Evolutionary conservation across 352 stramenopile species (phyloP).

Genomic region (Pythium dissotocum): DNA sequence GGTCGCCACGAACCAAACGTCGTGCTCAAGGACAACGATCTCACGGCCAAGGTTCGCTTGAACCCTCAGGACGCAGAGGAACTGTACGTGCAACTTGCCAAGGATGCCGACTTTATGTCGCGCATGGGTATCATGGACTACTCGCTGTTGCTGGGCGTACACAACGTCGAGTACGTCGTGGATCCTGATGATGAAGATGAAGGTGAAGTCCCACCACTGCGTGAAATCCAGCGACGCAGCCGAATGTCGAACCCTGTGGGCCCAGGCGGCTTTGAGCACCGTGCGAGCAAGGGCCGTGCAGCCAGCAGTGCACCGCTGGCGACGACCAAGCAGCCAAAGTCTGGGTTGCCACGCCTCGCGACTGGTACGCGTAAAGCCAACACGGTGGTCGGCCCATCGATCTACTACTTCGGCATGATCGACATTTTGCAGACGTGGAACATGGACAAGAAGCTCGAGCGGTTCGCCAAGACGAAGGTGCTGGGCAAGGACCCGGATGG

Average conservation of each 20-base stretch:
- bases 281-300: constrained; percentile 23
- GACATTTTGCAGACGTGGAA: constrained; percentile 90
- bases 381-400: constrained; percentile 83
- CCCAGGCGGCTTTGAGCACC: constrained; percentile 29
- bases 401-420: constrained; percentile 90
- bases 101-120: constrained; percentile 86
- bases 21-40: constrained; percentile 88
- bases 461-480: constrained; percentile 86
- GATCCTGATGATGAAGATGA: constrained; percentile 58
- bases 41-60: constrained; percentile 81
- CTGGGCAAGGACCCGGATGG: constrained; percentile 77
- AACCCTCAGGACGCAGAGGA: constrained; percentile 75
- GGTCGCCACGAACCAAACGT: constrained; percentile 85
- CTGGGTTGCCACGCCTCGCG: constrained; percentile 49
- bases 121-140: constrained; percentile 92
- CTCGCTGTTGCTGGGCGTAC: constrained; percentile 86
- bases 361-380: constrained; percentile 80
- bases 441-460: constrained; percentile 90
- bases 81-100: constrained; percentile 81
- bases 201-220: constrained; percentile 21
- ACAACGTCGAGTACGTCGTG: constrained; percentile 89
- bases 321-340: constrained; percentile 29
- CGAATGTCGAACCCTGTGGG: constrained; percentile 19
- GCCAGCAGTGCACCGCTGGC: constrained; percentile 6
- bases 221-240: constrained; percentile 21